A percentile compares a stretch with the other conserved stretches of the same genome.
phyloP scores from a whole-genome alignment of 179 eudicot genomes.

The Actinidia chinensis region DNA sequence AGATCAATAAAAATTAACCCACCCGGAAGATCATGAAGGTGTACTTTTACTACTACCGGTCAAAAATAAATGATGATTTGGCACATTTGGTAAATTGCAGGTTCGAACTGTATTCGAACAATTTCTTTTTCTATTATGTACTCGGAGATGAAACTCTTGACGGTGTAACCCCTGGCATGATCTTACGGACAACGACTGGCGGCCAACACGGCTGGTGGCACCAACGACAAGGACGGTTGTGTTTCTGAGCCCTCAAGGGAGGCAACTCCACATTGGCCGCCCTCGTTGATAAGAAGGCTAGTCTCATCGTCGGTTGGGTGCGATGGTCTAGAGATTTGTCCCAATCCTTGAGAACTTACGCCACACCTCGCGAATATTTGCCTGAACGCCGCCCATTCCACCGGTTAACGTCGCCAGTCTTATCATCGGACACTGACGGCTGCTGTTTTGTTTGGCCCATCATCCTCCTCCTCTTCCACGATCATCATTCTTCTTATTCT shows the following conservation, averaged over 20 bases:
- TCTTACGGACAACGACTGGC: constrained; percentile 91
- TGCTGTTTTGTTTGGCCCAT: neutral
- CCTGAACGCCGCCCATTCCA: constrained; percentile 88
- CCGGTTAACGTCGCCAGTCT: constrained; percentile 85
- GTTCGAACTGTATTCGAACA: too few species aligned
- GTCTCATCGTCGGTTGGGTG: constrained; percentile 48
- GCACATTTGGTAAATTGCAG: too few species aligned
- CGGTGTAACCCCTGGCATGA: constrained; percentile 92
- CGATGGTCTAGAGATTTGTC: constrained; percentile 82
- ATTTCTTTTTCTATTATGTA: too few species aligned
- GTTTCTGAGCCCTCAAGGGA: constrained; percentile 93
- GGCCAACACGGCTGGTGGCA: constrained; percentile 92
- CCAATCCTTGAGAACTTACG: constrained; percentile 78
- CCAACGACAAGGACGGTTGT: constrained; percentile 93
- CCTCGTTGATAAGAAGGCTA: constrained; percentile 48
- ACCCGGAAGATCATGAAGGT: too few species aligned
- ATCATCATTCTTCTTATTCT: neutral
- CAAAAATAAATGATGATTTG: too few species aligned
- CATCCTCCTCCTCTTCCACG: neutral
- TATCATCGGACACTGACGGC: constrained; percentile 29
- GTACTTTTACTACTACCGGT: too few species aligned
- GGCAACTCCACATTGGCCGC: constrained; percentile 90
- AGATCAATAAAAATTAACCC: too few species aligned
- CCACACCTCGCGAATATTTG: constrained; percentile 90
- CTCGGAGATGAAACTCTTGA: too few species aligned